Percentiles rank a stretch among this genome's conserved stretches.
phyloP scores from a whole-genome alignment of 192 early-diverging fungal genomes.

The Chytriomyces hyalinus region DNA sequence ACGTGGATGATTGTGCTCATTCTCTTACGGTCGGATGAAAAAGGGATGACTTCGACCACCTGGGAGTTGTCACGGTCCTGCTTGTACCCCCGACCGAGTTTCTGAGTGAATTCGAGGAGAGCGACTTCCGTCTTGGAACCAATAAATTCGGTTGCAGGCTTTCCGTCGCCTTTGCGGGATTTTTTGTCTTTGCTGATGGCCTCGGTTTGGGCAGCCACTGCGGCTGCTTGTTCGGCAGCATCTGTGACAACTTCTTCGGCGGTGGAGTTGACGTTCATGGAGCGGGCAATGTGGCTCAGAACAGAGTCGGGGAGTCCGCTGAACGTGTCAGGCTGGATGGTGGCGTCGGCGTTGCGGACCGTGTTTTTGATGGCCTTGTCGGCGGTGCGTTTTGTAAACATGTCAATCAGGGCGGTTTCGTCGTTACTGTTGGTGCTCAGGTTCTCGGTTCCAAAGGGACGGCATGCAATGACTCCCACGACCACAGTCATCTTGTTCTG shows the following conservation, averaged over 20 bases:
- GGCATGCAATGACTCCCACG: conserved; percentile 76
- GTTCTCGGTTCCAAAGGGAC: conserved; percentile 62
- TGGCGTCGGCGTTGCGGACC: neutral
- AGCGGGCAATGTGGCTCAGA: conserved; percentile 26
- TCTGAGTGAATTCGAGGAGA: conserved; percentile 78
- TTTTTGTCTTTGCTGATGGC: conserved; percentile 13
- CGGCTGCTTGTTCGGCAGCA: neutral
- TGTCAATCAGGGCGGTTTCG: conserved; percentile 6
- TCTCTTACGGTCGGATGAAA: conserved; percentile 89
- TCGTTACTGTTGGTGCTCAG: conserved; percentile 36
- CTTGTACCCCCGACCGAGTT: conserved; percentile 68
- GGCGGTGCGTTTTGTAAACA: neutral
- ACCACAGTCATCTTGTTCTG: conserved; percentile 99
- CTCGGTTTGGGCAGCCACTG: conserved; percentile 10
- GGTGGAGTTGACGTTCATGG: conserved; percentile 52
- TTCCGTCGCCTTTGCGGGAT: neutral
- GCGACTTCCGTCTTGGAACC: conserved; percentile 98
- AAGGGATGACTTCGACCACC: conserved; percentile 81
- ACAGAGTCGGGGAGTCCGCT: conserved; percentile 19
- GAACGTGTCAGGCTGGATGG: neutral
- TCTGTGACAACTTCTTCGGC: conserved; percentile 34
- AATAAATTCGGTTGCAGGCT: conserved; percentile 52
- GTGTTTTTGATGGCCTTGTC: neutral
- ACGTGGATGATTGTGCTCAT: conserved; percentile 84
- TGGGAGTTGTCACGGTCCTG: conserved; percentile 67